These are phyloP conservation scores for Marasmius oreades DNA, from an alignment of 1,284 basidiomycete genomes.

Conservation along the genomic window DNA sequence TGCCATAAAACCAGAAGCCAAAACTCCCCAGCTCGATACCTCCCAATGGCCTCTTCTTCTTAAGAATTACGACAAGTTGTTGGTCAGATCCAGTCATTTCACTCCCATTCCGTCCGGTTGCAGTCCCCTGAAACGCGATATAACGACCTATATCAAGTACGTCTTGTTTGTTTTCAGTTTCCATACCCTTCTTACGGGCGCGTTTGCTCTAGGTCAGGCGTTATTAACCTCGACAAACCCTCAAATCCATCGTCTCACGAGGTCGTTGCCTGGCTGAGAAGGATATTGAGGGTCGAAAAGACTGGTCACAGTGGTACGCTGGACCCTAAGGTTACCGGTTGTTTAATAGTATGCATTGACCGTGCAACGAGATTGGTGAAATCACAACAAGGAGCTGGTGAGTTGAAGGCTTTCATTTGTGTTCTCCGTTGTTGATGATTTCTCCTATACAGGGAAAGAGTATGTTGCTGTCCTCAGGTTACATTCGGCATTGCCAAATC, in stretches of 20 bases:
- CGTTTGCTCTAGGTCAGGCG: constrained; percentile 69
- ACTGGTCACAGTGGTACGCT: constrained; percentile 98
- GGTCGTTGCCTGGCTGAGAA: constrained; percentile 97
- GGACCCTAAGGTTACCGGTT: constrained; percentile 99
- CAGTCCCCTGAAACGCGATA: constrained; percentile 92
- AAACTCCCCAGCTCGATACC: constrained; percentile 82
- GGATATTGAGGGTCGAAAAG: constrained; percentile 96
- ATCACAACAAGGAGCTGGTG: constrained; percentile 93
- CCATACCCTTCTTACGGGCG: constrained; percentile 8
- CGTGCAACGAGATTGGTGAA: constrained; percentile 99
- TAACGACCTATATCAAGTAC: constrained; percentile 87
- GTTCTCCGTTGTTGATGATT: constrained; percentile 14
- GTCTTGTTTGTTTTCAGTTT: constrained; percentile 16
- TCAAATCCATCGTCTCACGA: constrained; percentile 99
- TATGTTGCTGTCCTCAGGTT: constrained; percentile 96
- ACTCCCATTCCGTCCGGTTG: constrained; percentile 93
- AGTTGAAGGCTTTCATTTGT: constrained; percentile 22
- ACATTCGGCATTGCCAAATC: constrained; percentile 80
- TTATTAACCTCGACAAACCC: constrained; percentile 99
- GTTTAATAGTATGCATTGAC: constrained; percentile 98
- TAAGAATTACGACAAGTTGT: constrained; percentile 98
- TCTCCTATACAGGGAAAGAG: constrained; percentile 76
- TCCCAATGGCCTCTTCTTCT: constrained; percentile 97
- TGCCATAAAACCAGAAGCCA: constrained; percentile 77
- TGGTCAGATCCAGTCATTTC: constrained; percentile 95